Evolutionary conservation across 495 filamentous ascomycete genomes (phyloP), one percentile per base, ranked within the genome.

Genomic region (Polyplosphaeria fusca): DNA sequence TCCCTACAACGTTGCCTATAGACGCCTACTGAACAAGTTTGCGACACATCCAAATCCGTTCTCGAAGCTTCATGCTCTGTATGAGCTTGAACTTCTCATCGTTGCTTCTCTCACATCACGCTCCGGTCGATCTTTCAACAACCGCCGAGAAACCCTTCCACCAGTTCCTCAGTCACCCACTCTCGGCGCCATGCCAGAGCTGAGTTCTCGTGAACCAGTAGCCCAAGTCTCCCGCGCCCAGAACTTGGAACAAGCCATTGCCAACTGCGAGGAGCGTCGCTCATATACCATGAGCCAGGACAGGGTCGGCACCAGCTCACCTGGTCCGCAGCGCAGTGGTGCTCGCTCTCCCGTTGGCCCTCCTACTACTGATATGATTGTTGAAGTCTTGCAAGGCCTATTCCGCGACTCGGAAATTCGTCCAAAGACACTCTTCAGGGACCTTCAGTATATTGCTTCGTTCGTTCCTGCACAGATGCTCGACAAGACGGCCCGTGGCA

Each of bases 371-470:
- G 86, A 90, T 51, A 81, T 83, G 68, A 89, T 95, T 22, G 84
- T 91, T 26, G 82, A 87, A 42, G 80, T 90, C 5, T 73, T 98
- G 1, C 85, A 91, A 49, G 77, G 81, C 4, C 80, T 98, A 14
- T 89, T 98, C 70, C 80, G 85, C 38, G 82, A 89, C 64, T 71
- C 81, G 4, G 79, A 86, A 12, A 79, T 92, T 52, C 86, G 93
- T 40, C 92, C 93, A 0, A 88, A 86, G 71, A 92, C 92, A 0
- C 78, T 98, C 0, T 97, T 96, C 76, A 88, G 93, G 24, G 93
- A 98, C 67, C 74, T 98, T 7, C 93, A 98, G 67, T 96, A 88
- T 67, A 95, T 98, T 61, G 89, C 92, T 2, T 85, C 93, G 0
- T 95, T 98, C 66, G 86, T 96, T 22, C 87, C 93, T 5, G 74